Evolutionary conservation across 306 rosid species (phyloP).

Genomic region (Vicia sativa): DNA sequence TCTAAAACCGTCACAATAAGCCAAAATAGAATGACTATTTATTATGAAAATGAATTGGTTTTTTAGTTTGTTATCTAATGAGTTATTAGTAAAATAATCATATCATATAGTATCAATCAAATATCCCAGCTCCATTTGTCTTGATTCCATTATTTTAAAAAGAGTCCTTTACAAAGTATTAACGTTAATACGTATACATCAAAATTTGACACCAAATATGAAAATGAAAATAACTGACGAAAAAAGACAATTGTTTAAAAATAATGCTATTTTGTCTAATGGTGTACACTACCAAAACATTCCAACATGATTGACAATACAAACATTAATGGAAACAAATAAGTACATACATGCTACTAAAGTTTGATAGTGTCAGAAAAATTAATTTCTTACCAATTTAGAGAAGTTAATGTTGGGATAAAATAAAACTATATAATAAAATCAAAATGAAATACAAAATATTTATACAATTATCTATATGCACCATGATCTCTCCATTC

Average conservation of each 20-base stretch:
- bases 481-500: too few relatives aligned
- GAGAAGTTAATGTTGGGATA: neutral
- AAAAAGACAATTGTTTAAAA: neutral
- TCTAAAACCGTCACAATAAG: neutral
- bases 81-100: neutral
- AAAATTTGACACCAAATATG: conserved; percentile 1
- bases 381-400: conserved; percentile 1
- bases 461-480: too few relatives aligned
- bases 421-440: neutral
- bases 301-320: conserved; percentile 5
- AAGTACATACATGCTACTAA: neutral
- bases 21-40: neutral
- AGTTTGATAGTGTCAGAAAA: neutral
- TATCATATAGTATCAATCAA: neutral
- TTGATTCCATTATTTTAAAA: neutral
- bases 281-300: neutral
- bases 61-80: neutral
- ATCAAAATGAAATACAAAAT: neutral
- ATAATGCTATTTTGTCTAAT: conserved; percentile 5
- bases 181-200: neutral
- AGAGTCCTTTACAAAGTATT: neutral
- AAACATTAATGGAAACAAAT: neutral
- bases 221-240: neutral
- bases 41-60: neutral
- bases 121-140: neutral